Evolutionary conservation across 108 stramenopile genomes (phyloP).

Genomic region (Cyclotella baltica): DNA sequence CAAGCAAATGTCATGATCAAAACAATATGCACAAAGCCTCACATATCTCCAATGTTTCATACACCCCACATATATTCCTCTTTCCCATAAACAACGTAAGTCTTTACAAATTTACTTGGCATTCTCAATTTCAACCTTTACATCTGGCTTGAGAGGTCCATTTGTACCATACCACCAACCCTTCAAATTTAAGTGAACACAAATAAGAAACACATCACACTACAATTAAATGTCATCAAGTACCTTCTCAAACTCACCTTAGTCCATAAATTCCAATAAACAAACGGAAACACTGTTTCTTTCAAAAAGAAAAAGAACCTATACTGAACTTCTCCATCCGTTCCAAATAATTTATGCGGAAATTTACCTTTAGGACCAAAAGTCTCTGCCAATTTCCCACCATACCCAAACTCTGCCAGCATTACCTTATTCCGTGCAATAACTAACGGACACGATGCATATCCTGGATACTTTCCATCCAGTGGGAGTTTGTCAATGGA

Average conservation of each 20-base stretch:
- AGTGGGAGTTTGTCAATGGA: slow-evolving; percentile 24
- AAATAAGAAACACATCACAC: neutral
- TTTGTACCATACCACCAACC: slow-evolving; percentile 36
- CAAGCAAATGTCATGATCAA: no score
- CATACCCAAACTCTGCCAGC: slow-evolving; percentile 56
- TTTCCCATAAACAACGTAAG: neutral
- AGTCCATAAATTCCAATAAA: slow-evolving; percentile 30
- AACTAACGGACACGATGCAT: slow-evolving; percentile 52
- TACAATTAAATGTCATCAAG: neutral
- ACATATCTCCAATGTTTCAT: no score
- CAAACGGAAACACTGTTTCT: slow-evolving; percentile 28
- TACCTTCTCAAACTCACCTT: slow-evolving; percentile 1
- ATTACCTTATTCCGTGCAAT: slow-evolving; percentile 32
- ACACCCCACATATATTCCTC: neutral
- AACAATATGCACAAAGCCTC: no score
- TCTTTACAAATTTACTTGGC: neutral
- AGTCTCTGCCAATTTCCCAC: slow-evolving; percentile 45
- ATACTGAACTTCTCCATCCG: slow-evolving; percentile 18
- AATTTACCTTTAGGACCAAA: slow-evolving; percentile 34
- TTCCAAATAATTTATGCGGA: slow-evolving; percentile 24
- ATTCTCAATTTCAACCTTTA: neutral
- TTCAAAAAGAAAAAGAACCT: slow-evolving; percentile 42
- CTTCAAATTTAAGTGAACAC: neutral
- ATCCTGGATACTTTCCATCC: slow-evolving; percentile 47
- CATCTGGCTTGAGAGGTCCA: slow-evolving; percentile 30